Percentiles rank a stretch among this genome's conserved stretches.
These are phyloP conservation scores for Aaosphaeria arxii DNA, from an alignment of 2,329 filamentous ascomycete genomes.

Conservation along the genomic window DNA sequence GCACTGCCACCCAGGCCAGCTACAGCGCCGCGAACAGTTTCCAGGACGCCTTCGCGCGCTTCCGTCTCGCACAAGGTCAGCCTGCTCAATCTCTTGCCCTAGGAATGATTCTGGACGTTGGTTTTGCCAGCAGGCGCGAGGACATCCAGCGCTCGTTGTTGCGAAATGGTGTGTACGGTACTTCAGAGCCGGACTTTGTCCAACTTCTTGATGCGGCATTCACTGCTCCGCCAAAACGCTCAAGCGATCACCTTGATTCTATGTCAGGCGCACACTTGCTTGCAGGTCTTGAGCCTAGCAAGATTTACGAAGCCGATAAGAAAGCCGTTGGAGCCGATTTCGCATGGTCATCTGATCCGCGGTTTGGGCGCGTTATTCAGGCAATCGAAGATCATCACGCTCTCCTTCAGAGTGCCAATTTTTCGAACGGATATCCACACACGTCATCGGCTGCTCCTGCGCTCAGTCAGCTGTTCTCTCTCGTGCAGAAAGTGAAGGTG, in stretches of 20 bases:
- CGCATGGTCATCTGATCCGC: conserved; percentile 3
- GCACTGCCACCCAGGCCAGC: conserved; percentile 40
- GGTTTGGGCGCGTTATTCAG: conserved; percentile 3
- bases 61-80: conserved; percentile 12
- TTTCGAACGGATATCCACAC: background rate
- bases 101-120: conserved; percentile 9
- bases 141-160: conserved; percentile 3
- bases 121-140: conserved; percentile 3
- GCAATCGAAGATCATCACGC: conserved; percentile 1
- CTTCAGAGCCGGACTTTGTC: background rate
- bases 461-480: background rate
- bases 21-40: conserved; percentile 46
- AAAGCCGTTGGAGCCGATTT: conserved; percentile 1
- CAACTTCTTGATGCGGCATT: background rate
- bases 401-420: background rate
- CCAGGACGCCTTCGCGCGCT: conserved; percentile 20
- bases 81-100: conserved; percentile 34
- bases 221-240: background rate
- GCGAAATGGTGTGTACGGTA: conserved; percentile 3
- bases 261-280: background rate
- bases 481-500: background rate
- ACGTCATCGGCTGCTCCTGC: background rate
- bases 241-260: background rate
- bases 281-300: conserved; percentile 1
- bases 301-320: conserved; percentile 4